Evolutionary conservation across 2,329 filamentous ascomycete genomes (phyloP).

Genomic region (Moelleriella libera): DNA sequence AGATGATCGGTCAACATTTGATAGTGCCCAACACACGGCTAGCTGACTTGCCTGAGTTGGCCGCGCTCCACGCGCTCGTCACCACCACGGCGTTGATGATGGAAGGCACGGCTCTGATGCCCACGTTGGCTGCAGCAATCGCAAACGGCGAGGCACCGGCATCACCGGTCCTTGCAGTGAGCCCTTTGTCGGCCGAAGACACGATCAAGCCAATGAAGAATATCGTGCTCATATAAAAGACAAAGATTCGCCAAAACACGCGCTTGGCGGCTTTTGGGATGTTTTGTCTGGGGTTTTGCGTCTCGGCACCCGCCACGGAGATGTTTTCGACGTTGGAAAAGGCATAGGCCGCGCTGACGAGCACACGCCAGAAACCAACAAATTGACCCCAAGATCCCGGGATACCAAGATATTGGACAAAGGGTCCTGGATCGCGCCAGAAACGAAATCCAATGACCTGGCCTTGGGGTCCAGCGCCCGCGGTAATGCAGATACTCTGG

Average conservation of each 20-base stretch:
- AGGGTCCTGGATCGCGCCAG: conserved; percentile 44
- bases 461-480: conserved; percentile 14
- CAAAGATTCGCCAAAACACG: conserved; percentile 37
- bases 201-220: conserved; percentile 38
- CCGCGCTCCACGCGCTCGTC: conserved; percentile 8
- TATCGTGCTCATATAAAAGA: conserved; percentile 38
- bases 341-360: conserved; percentile 24
- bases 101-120: conserved; percentile 32
- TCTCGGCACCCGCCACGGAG: conserved; percentile 30
- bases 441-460: conserved; percentile 47
- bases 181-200: conserved; percentile 20
- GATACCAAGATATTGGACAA: conserved; percentile 29
- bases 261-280: conserved; percentile 37
- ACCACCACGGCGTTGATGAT: conserved; percentile 37
- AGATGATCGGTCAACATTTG: background rate
- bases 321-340: conserved; percentile 38
- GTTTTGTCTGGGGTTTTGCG: conserved; percentile 29
- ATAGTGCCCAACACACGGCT: too few species aligned
- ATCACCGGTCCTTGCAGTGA: conserved; percentile 17
- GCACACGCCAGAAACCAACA: conserved; percentile 23
- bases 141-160: conserved; percentile 33
- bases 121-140: conserved; percentile 33
- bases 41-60: conserved; percentile 5
- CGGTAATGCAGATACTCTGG: conserved; percentile 5
- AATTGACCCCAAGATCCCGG: conserved; percentile 36